Conservation (phyloP, 176 grass and related monocot genomes). For the maize (Zea mays) region Zm-B73-REFERENCE-NAM-5.0 NC_050097.1:32500001-32500500, state of each 20-base stretch:
- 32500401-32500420: neutral
- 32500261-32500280: too few species aligned
- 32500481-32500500: conserved; percentile 10
- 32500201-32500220: neutral
- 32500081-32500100: conserved; percentile 91
- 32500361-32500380: conserved; percentile 9
- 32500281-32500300: too few species aligned
- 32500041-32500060: conserved; percentile 75
- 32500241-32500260: neutral
- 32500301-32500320: too few species aligned
- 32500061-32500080: conserved; percentile 79
- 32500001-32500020: conserved; percentile 84
- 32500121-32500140: conserved; percentile 57
- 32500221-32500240: too few species aligned
- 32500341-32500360: conserved; percentile 2
- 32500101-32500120: conserved; percentile 62
- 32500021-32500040: conserved; percentile 66
- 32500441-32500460: neutral
- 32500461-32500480: neutral
- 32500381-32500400: conserved; percentile 7
- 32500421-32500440: neutral
- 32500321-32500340: neutral
- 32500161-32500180: neutral
- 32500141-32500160: conserved; percentile 2
- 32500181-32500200: neutral